phyloP scores from a whole-genome alignment of 2,329 filamentous ascomycete genomes.

The Elsinoe fawcettii region DNA sequence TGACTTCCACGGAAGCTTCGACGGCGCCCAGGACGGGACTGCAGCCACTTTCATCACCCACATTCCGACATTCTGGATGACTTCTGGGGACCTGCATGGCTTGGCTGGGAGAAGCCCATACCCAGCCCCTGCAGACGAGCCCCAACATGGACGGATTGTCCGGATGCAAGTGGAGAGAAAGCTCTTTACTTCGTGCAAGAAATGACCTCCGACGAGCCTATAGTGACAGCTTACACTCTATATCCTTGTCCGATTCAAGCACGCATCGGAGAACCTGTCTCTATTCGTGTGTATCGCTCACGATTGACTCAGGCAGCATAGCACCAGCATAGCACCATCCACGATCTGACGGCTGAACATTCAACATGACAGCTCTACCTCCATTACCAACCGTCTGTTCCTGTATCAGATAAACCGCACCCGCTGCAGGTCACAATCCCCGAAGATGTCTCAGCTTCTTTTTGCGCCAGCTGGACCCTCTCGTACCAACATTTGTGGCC shows the following conservation, averaged over 20 bases:
- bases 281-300: not conserved
- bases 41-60: not conserved
- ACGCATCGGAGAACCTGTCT: not conserved
- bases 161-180: not conserved
- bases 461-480: not conserved
- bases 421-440: conserved; percentile 4
- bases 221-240: not conserved
- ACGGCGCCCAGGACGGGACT: not conserved
- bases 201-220: not conserved
- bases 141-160: not conserved
- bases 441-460: conserved; percentile 1
- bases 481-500: not conserved
- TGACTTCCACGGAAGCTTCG: not conserved
- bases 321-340: not conserved
- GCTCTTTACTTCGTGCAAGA: not conserved
- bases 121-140: not conserved
- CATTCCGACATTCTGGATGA: not conserved
- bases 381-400: not conserved
- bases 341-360: not conserved
- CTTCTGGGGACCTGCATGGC: not conserved
- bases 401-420: not conserved
- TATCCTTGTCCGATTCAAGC: not conserved
- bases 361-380: conserved; percentile 7
- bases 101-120: not conserved
- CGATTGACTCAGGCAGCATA: not conserved